A percentile compares a stretch with the other conserved stretches of the same genome.
Evolutionary conservation across 495 filamentous ascomycete genomes (phyloP).

Genomic region (Usnea hakonensis): DNA sequence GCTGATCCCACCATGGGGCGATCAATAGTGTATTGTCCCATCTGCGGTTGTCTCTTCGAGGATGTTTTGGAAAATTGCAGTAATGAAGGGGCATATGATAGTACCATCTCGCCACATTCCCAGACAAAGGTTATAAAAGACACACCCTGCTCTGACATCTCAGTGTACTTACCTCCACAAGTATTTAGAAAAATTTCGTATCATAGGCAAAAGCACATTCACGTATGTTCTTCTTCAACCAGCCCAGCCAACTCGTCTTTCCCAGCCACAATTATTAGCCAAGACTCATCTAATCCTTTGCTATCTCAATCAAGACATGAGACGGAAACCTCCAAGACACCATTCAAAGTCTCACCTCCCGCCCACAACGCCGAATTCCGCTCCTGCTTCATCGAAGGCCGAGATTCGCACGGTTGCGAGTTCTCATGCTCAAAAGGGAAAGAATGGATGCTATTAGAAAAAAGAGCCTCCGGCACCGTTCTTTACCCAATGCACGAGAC

Average conservation of each 20-base stretch:
- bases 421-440: neutral
- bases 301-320: neutral
- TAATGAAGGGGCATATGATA: neutral
- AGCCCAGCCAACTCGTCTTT: neutral
- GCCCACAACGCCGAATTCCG: neutral
- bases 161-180: neutral
- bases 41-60: neutral
- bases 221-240: neutral
- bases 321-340: neutral
- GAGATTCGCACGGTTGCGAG: neutral
- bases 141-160: neutral
- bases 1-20: neutral
- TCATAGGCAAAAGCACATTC: conserved; percentile 3
- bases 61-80: neutral
- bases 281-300: neutral
- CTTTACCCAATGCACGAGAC: conserved; percentile 7
- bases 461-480: neutral
- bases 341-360: neutral
- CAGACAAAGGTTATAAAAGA: neutral
- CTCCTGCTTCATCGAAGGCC: neutral
- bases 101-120: neutral
- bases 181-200: neutral
- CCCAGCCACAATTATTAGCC: neutral
- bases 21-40: neutral
- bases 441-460: neutral